Evolutionary conservation across 257 asterid genomes (phyloP), one percentile per base, ranked within the genome.

Genomic region (Jaltomata sinuosa): DNA sequence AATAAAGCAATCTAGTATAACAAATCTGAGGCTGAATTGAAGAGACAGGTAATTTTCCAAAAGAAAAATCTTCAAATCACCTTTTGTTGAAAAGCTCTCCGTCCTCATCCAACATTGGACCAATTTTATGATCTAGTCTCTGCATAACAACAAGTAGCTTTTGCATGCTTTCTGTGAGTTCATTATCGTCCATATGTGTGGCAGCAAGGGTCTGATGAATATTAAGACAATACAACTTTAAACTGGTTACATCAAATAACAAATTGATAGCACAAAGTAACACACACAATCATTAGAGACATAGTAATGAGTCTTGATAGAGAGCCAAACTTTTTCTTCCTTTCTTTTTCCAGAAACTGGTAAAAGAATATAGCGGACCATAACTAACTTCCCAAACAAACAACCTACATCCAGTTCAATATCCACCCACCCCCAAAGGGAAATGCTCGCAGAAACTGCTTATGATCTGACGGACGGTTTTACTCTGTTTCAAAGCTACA

Each of bases 111-210:
- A 94, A 82, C 97, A 94, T 83, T 14, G 97, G 97, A 87, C 90
- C 97, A 79, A 94, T 92, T 89, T 94, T 92, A 47, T 89, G 85
- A 82, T 94, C 98, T 21, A 94, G 88, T 87, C 95, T 90, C 89
- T 92, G 97, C 98, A 93, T 94, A 53, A 94, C 97, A 79, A 93
- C 84, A 47, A 93, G 97, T 87, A 94, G 90, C 91, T 93, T 94
- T 88, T 94, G 98, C 87, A 94, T 93, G 95, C 95, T 94, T 83
- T 91, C 98, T 3, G 87, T 89, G 76, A 94, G 97, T 53, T 94
- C 97, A 84, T 89, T 84, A 84, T 93, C 94, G 31, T 93, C 94
- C 98, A 94, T 91, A 79, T 84, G 93, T 83, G 98, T 94, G 54
- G 98, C 95, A 85, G 95, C 96, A 83, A 94, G 92, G 29, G 98